These are phyloP conservation scores for Diaporthe citrichinensis DNA, from an alignment of 2,329 filamentous ascomycete species.

Conservation along the genomic window DNA sequence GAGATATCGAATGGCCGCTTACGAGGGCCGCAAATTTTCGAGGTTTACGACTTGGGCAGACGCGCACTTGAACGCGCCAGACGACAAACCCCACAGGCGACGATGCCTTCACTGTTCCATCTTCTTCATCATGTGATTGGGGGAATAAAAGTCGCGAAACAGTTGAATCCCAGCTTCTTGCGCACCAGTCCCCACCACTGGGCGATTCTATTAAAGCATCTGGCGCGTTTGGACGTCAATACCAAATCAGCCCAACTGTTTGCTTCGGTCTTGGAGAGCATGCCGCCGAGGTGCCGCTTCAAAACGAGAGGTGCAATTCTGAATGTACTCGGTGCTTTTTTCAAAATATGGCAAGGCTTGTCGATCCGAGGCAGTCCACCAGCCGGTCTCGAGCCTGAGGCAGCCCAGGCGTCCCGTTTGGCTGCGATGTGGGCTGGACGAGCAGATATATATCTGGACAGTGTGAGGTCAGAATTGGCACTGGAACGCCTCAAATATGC, in stretches of 20 bases:
- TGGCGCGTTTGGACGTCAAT: constrained; percentile 18
- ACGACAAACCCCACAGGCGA: constrained; percentile 4
- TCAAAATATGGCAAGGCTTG: constrained; percentile 34
- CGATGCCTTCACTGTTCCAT: neutral
- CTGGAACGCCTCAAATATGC: neutral
- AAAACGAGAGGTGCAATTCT: constrained; percentile 31
- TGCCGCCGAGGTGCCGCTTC: constrained; percentile 18
- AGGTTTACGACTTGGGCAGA: constrained; percentile 24
- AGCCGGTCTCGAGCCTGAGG: neutral
- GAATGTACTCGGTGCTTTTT: constrained; percentile 33
- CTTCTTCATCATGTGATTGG: constrained; percentile 21
- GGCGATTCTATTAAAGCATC: constrained; percentile 30
- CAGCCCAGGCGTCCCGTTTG: neutral
- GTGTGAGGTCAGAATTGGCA: constrained; percentile 22
- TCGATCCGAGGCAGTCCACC: constrained; percentile 34
- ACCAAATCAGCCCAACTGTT: constrained; percentile 27
- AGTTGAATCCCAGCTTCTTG: constrained; percentile 21
- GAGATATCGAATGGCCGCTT: constrained; percentile 30
- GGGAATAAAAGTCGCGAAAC: constrained; percentile 17
- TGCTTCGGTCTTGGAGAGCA: constrained; percentile 27
- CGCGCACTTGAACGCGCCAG: constrained; percentile 10
- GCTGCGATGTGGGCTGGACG: constrained; percentile 38
- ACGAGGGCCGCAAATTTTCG: constrained; percentile 27
- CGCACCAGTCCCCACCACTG: constrained; percentile 20
- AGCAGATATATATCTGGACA: neutral